These are phyloP conservation scores for Boletales sp. DNA, from an alignment of 768 basidiomycete genomes.

Conservation along the genomic window DNA sequence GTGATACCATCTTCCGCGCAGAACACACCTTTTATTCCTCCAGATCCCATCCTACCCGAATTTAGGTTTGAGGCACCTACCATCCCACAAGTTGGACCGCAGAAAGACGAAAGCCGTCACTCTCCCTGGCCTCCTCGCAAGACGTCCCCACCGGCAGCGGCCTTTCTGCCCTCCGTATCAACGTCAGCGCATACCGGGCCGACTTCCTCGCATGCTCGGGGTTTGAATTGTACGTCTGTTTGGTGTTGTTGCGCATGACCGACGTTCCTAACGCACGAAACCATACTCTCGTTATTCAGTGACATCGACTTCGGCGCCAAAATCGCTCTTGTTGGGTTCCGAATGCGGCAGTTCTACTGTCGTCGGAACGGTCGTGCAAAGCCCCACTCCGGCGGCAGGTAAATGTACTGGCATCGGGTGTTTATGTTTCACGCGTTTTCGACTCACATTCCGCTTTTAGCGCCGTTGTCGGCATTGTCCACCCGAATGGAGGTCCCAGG, in stretches of 20 bases:
- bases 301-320: background rate
- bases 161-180: background rate
- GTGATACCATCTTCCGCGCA: background rate
- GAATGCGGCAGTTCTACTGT: background rate
- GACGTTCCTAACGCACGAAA: too few relatives aligned
- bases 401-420: background rate
- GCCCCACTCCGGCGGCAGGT: background rate
- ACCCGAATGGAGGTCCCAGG: background rate
- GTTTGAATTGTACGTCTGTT: background rate
- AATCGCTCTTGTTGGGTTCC: background rate
- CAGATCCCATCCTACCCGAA: background rate
- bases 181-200: background rate
- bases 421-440: background rate
- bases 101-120: too few relatives aligned
- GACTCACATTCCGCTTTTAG: background rate
- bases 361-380: background rate
- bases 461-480: background rate
- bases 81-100: too few relatives aligned
- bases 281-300: too few relatives aligned
- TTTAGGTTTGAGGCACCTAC: too few relatives aligned
- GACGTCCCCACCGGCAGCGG: background rate
- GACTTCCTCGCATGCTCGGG: background rate
- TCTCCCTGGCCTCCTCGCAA: background rate
- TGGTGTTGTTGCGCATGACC: background rate
- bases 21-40: too few relatives aligned